Evolutionary conservation across 371 early-diverging fungal genomes (phyloP), one percentile per base, ranked within the genome.

Genomic region (Entomophthora muscae): DNA sequence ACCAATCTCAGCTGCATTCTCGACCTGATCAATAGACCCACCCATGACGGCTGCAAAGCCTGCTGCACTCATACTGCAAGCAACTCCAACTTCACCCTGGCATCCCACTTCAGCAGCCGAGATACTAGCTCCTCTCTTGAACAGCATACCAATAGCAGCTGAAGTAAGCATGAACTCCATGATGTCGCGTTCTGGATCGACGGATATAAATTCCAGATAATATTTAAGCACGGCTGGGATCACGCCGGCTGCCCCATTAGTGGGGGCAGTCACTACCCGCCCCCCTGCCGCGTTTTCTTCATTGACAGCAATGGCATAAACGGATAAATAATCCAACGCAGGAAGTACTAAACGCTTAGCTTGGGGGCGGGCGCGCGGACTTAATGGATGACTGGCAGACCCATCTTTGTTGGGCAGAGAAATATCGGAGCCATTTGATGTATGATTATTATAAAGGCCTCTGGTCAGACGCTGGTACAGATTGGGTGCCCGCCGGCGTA

Each of bases 211-310:
- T 69, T 93, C 93, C 24, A 95, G 77, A 69, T 91, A 91, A 69
- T 93, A 95, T 69, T 94, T 95, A 33, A 95, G 79, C 1, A 93
- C 93, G 1, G 93, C 83, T 3, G 96, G 96, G 60, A 95, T 91
- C 5, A 89, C 85, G n/a, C 94, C 94, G 2, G 93, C 89, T 5
- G 93, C 91, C 26, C 93, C 93, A 68, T 93, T 93, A 17, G 93
- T 93, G 13, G 93, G 93, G 0, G 92, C 91, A 1, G 94, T 93
- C 0, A 93, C 94, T 0, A 94, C 91, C 42, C 92, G 84, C 27
- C 90, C 92, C 63, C 96, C 96, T 31, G 90, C 89, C 0, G 95
- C 94, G 73, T 95, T 93, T 72, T 95, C 95, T 75, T 95, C 96
- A 66, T 95, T 95, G 27, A 95, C 96, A 12, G 96, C 93, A 69